These are phyloP conservation scores for Fusarium neocosmosporiellum DNA, from an alignment of 2,329 filamentous ascomycete genomes.

Conservation along the genomic window DNA sequence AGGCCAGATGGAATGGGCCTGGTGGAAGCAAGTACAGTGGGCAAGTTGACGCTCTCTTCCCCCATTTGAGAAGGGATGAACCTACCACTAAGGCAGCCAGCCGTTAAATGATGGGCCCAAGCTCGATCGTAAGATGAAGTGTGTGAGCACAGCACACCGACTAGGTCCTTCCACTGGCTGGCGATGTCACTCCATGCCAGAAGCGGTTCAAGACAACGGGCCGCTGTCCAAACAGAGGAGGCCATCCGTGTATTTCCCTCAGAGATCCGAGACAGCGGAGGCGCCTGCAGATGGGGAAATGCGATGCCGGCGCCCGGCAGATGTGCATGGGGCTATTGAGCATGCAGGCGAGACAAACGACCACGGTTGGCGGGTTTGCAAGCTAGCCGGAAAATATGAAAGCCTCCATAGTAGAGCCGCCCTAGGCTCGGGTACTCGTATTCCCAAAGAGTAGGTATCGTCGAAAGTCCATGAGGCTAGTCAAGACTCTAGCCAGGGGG, in stretches of 20 bases:
- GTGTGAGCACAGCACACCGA: constrained; percentile 3
- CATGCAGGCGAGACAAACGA: constrained; percentile 37
- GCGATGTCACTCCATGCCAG: constrained; percentile 35
- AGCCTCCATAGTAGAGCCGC: not conserved
- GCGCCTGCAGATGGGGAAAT: constrained; percentile 39
- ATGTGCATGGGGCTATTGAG: constrained; percentile 29
- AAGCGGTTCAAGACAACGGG: constrained; percentile 27
- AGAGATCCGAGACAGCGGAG: constrained; percentile 39
- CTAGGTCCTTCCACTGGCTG: constrained; percentile 6
- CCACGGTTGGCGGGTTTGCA: constrained; percentile 26
- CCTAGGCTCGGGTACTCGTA: constrained; percentile 12
- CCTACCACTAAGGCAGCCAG: constrained; percentile 22
- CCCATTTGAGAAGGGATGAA: constrained; percentile 21
- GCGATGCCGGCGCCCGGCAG: constrained; percentile 41
- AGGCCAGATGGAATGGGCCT: not conserved
- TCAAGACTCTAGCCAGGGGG: constrained; percentile 15
- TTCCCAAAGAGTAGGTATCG: constrained; percentile 11
- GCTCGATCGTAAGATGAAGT: constrained; percentile 35
- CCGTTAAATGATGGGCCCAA: constrained; percentile 17
- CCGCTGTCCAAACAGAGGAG: constrained; percentile 15
- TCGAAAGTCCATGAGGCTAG: constrained; percentile 9
- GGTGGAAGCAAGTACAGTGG: constrained; percentile 4
- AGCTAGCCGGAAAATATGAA: constrained; percentile 1
- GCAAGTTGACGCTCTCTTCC: constrained; percentile 8
- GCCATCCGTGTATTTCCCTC: constrained; percentile 15